These are phyloP conservation scores for Sporothrix schenckii DNA, from an alignment of 2,329 filamentous ascomycete genomes.

Conservation along the genomic window DNA sequence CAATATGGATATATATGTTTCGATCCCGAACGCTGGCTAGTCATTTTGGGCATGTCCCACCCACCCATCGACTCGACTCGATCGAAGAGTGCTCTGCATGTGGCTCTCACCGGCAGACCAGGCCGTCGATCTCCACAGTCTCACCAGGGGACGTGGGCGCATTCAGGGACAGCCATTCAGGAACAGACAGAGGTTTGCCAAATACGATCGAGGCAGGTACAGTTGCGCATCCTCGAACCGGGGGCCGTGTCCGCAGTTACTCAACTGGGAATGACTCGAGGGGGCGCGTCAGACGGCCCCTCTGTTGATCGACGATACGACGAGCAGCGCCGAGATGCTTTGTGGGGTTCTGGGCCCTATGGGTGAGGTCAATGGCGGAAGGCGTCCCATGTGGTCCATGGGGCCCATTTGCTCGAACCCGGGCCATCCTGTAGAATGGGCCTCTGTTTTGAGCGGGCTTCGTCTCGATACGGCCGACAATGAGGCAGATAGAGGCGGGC, in stretches of 20 bases:
- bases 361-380: constrained; percentile 12
- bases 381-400: neutral
- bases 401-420: neutral
- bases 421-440: neutral
- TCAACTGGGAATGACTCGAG: constrained; percentile 15
- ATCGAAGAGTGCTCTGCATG: neutral
- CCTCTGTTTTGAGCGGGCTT: neutral
- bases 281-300: neutral
- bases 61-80: neutral
- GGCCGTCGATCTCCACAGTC: constrained; percentile 14
- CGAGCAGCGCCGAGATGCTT: constrained; percentile 1
- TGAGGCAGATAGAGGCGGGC: constrained; percentile 14
- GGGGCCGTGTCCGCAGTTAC: constrained; percentile 13
- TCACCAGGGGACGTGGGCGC: neutral
- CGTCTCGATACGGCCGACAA: constrained; percentile 22
- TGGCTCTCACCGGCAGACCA: neutral
- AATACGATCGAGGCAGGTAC: neutral
- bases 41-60: neutral
- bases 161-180: neutral
- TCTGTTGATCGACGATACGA: neutral
- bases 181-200: neutral
- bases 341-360: constrained; percentile 5
- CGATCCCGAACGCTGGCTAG: constrained; percentile 8
- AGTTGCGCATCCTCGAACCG: neutral
- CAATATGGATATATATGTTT: constrained; percentile 29